A percentile compares a stretch with the other conserved stretches of the same genome.
phyloP scores from a whole-genome alignment of 768 basidiomycete genomes.

The Fomitopsis pulvina region DNA sequence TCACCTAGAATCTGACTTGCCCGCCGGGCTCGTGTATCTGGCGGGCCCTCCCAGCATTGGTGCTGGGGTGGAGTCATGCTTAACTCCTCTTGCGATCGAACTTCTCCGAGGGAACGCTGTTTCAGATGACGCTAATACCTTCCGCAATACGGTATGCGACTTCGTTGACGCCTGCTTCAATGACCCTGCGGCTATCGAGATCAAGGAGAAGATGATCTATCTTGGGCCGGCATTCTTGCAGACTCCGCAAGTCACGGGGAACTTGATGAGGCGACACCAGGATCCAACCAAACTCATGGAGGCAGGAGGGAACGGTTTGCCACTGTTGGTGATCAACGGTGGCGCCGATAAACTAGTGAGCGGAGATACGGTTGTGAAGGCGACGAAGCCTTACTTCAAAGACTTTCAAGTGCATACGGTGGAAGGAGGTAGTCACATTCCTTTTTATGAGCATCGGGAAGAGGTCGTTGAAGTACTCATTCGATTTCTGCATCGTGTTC shows the following conservation, averaged over 20 bases:
- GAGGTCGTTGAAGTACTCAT: no score
- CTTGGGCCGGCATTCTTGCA: slow-evolving; percentile 9
- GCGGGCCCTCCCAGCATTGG: no score
- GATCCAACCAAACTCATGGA: slow-evolving; percentile 10
- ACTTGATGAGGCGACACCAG: slow-evolving; percentile 8
- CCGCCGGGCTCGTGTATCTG: slow-evolving; percentile 7
- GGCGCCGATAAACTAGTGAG: slow-evolving; percentile 15
- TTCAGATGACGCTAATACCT: no score
- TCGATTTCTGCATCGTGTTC: no score
- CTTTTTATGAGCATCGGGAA: slow-evolving; percentile 26
- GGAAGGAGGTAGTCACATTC: slow-evolving; percentile 26
- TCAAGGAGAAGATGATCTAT: slow-evolving; percentile 4
- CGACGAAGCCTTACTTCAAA: slow-evolving; percentile 27
- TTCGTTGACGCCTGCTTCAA: slow-evolving; percentile 11
- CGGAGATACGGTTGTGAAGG: slow-evolving; percentile 19
- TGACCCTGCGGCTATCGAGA: slow-evolving; percentile 3
- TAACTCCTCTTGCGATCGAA: no score
- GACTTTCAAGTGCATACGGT: slow-evolving; percentile 25
- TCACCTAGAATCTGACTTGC: neutral
- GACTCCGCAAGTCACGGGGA: slow-evolving; percentile 5
- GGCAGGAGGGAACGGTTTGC: slow-evolving; percentile 10
- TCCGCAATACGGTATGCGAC: slow-evolving; percentile 8
- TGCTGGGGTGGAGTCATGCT: no score
- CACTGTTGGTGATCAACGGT: slow-evolving; percentile 12
- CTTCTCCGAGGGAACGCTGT: no score